phyloP scores from a whole-genome alignment of 305 asterid species.

The Solanum chacoense region DNA sequence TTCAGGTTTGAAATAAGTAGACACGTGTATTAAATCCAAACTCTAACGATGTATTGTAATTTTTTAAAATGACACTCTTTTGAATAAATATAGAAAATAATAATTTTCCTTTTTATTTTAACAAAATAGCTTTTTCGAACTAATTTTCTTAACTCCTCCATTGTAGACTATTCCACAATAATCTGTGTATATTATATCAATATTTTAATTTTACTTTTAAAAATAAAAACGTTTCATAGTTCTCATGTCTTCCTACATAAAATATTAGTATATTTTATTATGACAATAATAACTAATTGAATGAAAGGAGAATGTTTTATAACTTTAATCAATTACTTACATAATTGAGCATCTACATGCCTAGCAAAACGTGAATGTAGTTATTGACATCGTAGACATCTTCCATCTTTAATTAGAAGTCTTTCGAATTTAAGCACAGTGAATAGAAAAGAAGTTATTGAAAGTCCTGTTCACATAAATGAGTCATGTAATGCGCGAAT shows the following conservation, averaged over 20 bases:
- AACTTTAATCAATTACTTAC: background rate
- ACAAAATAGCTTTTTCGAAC: too few species aligned
- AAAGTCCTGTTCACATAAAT: fast-evolving
- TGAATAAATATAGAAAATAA: background rate
- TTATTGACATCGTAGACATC: background rate
- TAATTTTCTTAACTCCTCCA: too few species aligned
- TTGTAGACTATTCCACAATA: background rate
- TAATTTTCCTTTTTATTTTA: too few species aligned
- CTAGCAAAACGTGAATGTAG: background rate
- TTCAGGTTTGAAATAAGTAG: background rate
- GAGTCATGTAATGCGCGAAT: background rate
- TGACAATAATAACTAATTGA: background rate
- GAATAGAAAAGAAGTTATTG: background rate
- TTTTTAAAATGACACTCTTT: background rate
- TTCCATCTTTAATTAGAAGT: background rate
- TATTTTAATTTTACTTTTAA: background rate
- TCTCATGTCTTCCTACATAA: background rate
- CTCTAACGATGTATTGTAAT: background rate
- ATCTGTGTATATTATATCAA: background rate
- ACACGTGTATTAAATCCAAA: background rate
- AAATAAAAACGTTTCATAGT: background rate
- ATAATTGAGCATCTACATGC: background rate
- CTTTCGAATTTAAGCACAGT: fast-evolving
- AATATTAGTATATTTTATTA: background rate
- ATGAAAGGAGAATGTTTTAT: background rate